Conservation (phyloP, 108 stramenopile genomes). For the Aureococcus anophagefferens region DNA sequence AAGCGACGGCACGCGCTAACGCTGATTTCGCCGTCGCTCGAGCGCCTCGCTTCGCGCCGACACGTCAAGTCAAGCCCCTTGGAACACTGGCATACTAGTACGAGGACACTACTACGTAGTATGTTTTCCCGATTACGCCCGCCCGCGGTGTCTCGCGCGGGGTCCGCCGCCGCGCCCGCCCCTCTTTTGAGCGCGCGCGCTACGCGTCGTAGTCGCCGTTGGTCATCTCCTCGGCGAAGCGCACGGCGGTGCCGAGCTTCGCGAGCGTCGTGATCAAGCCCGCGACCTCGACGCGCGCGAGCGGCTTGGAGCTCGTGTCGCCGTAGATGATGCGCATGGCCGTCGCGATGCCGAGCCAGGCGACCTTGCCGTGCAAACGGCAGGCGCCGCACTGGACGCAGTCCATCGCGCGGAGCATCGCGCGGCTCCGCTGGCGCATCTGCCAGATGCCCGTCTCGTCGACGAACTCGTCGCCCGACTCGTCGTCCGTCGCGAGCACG, state of each 20-base stretch:
- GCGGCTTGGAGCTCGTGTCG: slow-evolving; percentile 47
- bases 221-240: slow-evolving; percentile 25
- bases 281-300: slow-evolving; percentile 73
- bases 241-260: slow-evolving; percentile 68
- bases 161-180: too few relatives aligned
- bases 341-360: slow-evolving; percentile 75
- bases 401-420: slow-evolving; percentile 86
- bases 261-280: slow-evolving; percentile 61
- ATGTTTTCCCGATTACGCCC: too few relatives aligned
- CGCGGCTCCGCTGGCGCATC: slow-evolving; percentile 48
- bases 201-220: too few relatives aligned
- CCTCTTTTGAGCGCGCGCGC: too few relatives aligned
- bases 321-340: slow-evolving; percentile 62
- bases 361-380: slow-evolving; percentile 75
- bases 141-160: too few relatives aligned
- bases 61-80: too few relatives aligned
- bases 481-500: neutral
- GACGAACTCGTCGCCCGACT: neutral
- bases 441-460: slow-evolving; percentile 22
- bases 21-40: too few relatives aligned
- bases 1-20: too few relatives aligned
- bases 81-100: too few relatives aligned
- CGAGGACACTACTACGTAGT: too few relatives aligned
- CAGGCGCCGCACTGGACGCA: slow-evolving; percentile 98
- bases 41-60: too few relatives aligned